Evolutionary conservation across 2,329 filamentous ascomycete genomes (phyloP), one percentile per base, ranked within the genome.

Genomic region (Neurospora sp.): DNA sequence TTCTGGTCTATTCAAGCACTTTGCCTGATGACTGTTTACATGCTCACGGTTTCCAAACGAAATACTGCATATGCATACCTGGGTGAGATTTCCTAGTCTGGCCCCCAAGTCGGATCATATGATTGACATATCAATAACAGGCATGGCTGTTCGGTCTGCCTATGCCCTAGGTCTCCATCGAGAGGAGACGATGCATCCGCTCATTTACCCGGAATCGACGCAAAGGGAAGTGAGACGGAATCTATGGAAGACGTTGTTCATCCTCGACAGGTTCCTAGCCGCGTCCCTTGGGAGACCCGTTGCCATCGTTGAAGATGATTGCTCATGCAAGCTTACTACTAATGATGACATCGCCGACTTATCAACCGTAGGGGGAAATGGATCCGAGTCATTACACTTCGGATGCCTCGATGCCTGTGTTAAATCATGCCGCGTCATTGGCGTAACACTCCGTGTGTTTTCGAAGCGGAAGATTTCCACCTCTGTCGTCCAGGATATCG

Each of bases 1-100:
- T 85, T 91, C 70, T 90, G 88, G 86, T 87, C 87, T 13, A 83
- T 91, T 66, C 88, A 91, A 75, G 87, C 87, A 2, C 79, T 90
- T 62, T 79, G 87, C 0, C 78, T 91, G 42, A 90, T 91, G 85
- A 83, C 88, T 0, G 78, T 90, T 2, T 91, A 90, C 74, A 87
- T 86, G 84, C 78, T 91, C 17, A 82, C 84, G 2, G 83, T 87
- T 15, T 88, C 87, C 0, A 89, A 86, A 76, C 82, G 87, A 17
- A 90, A 90, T 73, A 85, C 86, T 5, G 87, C 89, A 0, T 90
- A 89, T 78, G 83, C 84, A 17, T 87, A 90, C 71, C 82, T 87
- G 67, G 88, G 89, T 84, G 79, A 78, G 80, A 73, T 23, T 36
- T 43, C 62, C 19, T 62, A 15, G 33, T n/a, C 28, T 67, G 2